Base-by-base conservation (phyloP, 768 basidiomycete species). In the Melanogaster broomeanus region DNA sequence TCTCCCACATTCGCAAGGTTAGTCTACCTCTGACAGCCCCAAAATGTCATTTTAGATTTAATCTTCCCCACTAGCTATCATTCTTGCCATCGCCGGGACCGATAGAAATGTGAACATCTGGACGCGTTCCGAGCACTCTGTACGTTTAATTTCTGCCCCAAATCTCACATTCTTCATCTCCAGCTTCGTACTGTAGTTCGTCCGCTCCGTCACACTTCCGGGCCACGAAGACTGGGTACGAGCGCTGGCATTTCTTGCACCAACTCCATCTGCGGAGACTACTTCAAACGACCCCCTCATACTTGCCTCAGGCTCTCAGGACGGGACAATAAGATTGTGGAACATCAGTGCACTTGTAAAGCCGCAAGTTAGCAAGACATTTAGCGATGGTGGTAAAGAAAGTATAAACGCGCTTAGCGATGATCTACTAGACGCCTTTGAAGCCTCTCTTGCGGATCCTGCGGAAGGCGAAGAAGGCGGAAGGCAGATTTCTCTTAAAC, bases 191-290 rank as follows among this genome's bases (percentile, higher is more conserved):
- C 40, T 33, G 12, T 40, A 87, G 87, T 88, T 86, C 63, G 74
- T 84, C 13, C 76, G 71, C 48, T 80, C 83, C 18, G 80, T 81
- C 3, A 70, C 74, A 0, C 74, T 91, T 42, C 72, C 81, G 12
- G 97, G 97, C 2, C 97, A 99, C 62, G 91, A 97, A 76, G 96
- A 99, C 62, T 99, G 97, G 97, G 79, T 98, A 48, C 84, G 88
- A 47, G 77, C 84, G 53, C 80, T 98, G 33, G 79, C 85, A 2
- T 93, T 98, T 67, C 74, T 74, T 40, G 38, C 60, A 1, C 69
- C 76, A 11, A 41, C 49, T 16, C 55, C 61, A 5, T 53, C 65
- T 4, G 62, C 67, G 2, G 57, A 22, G 6, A 6, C 21, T 3
- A 27, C 39, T 42, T 24, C 41, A 16, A 30, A 48, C 30, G 72